Base-by-base conservation (phyloP, 352 stramenopile genomes). In the Globisporangium nagaii region DNA sequence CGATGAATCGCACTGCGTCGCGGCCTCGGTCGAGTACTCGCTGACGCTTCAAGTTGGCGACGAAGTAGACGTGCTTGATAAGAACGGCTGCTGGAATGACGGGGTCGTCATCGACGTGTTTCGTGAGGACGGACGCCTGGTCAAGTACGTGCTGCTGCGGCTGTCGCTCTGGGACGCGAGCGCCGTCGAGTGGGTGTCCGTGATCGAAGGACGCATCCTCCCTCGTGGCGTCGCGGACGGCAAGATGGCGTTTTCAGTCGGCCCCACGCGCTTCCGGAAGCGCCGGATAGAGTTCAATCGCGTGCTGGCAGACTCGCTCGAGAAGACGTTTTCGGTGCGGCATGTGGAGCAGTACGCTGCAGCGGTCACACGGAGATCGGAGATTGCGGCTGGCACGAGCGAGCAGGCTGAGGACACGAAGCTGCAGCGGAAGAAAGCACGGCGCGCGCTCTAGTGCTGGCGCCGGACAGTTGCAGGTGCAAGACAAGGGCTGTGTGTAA, bases 41-140 rank as follows among this genome's bases (percentile, higher is more conserved):
- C 53, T 89, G 53, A 56, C 67, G 44, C 56, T 85, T 44, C 55
- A 67, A 57, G 47, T 73, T 6, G 85, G 83, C 4, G 81, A 93
- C 44, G 70, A 79, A 37, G 73, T 90, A 27, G 85, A 95, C 54
- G 81, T 88, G 39, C 60, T 95, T 17, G 85, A 95, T 62, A 65
- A 70, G 32, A 86, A 85, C 25, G 79, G 77, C 4, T 86, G 78
- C 47, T 95, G 85, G 85, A 88, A 87, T 42, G 73, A 88, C n/a
- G 85, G 79, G 10, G 70, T 89, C 53, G 77, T 95, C 3, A 39
- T 88, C 10, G 75, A 93, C 22, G 55, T 76, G 11, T 81, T 76
- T 51, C 55, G 58, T 13, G 74, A 92, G 60, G 58, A 53, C 8
- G 66, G 35, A 4, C 45, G 53, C 4, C 22, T 59, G 2, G 28